Evolutionary conservation across 2,329 filamentous ascomycete species (phyloP), one percentile per base, ranked within the genome.

Genomic region (Plenodomus biglobosus): DNA sequence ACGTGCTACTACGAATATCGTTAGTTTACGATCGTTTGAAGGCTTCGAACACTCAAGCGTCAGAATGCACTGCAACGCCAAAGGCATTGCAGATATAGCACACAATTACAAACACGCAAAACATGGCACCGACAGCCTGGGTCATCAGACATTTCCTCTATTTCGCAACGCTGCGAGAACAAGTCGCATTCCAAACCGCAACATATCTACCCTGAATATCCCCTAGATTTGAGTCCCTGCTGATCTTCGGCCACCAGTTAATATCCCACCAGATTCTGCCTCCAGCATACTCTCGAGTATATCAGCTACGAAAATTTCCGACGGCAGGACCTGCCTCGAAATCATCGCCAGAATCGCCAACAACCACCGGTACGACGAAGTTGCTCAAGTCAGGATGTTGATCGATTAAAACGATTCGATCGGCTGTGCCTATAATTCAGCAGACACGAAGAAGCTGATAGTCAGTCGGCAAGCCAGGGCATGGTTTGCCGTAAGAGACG

Each of bases 361-460:
- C 22, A 24, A 5, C 22, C 3, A 77, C 73, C 3, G 76, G 80
- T 15, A 82, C 56, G 2, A 79, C 60, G 18, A 81, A 58, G 20
- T 70, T 74, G 30, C 62, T 52, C 42, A 74, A 65, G 13, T 73
- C 65, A 0, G 79, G 77, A 61, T 82, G 79, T 22, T 65, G 64
- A 43, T 76, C 75, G 45, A 83, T 80, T 16, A 83, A 59, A 46
- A 81, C 83, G 17, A 76, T 70, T 2, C 79, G 73, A 59, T 83
- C 78, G 0, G 76, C 73, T 0, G 80, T 83, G 55, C 83, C 80
- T 0, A 79, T 75, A 56, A 80, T 80, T 80, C 80, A 83, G 64
- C 80, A 83, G 24, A 83, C 76, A 15, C 78, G 70, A 7, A 77
- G 50, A 78, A 80, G 17, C 65, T 73, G 41, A 76, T 0, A 73